Base-by-base conservation (phyloP, 2,329 filamentous ascomycete genomes). In the Dothidotthia symphoricarpi region DNA sequence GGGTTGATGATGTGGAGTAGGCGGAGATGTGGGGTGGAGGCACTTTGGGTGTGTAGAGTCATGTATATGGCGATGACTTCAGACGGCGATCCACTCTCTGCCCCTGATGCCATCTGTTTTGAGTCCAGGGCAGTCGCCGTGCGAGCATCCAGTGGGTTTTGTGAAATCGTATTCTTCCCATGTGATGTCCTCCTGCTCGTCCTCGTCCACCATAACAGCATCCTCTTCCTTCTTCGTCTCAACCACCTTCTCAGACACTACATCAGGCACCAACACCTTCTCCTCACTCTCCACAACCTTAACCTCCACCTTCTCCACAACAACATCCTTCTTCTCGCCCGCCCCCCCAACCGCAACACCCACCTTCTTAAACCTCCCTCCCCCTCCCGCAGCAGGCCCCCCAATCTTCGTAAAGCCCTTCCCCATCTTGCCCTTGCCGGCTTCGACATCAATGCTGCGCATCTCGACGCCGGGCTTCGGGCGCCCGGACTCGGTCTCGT, bases 331-430 rank as follows among this genome's bases (percentile, higher is more conserved):
- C 16, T 45, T 39, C 5, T 40, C 46, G 2, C 24, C 40, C 16
- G 41, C 42, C 28, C 41, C 37, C 14, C 47, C 34, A 13, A 56
- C 57, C 5, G 42, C 46, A n/a, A 55, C 56, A 1, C 86, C 87
- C 1, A 84, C 83, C 60, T 91, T 93, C 69, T 90, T 86, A 52
- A 83, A 81, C 0, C 80, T 77, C 0, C 70, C 69, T 1, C 50
- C 51, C 2, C 33, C 49, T 10, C 31, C 43, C 2, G 16, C 32
- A 1, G 30, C 45, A 4, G 26, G 33, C 3, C 47, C 53, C 1
- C 57, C 59, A 32, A 63, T 49, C 35, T 60, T 61, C 0, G 47
- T 61, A 34, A 64, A 64, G 1, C 56, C 57, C 2, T 44, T 34
- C 2, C 40, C 53, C 11, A 36, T 39, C 31, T 41, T 57, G 38